Percentiles rank a stretch among this genome's conserved stretches.
These are phyloP conservation scores for Penicillium sp. DNA, from an alignment of 2,329 filamentous ascomycete genomes.

Conservation along the genomic window DNA sequence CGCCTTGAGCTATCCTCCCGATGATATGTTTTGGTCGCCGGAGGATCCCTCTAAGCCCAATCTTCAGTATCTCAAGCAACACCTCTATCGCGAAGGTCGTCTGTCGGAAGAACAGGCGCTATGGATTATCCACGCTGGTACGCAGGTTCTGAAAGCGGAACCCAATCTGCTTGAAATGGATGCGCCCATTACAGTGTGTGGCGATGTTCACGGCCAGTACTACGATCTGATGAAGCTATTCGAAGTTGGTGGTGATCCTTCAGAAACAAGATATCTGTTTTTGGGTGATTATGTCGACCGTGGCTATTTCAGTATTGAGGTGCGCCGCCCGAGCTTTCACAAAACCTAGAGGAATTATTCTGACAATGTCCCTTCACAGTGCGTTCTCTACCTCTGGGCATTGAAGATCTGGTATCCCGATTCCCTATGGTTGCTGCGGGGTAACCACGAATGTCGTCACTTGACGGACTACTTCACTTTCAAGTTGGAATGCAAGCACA, in stretches of 20 bases:
- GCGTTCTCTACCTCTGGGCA: constrained; percentile 94
- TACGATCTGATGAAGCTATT: constrained; percentile 99
- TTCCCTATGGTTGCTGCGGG: constrained; percentile 91
- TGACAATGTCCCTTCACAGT: constrained; percentile 49
- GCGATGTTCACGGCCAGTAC: constrained; percentile 98
- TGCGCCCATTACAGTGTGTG: constrained; percentile 96
- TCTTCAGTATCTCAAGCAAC: constrained; percentile 92
- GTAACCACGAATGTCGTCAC: constrained; percentile 98
- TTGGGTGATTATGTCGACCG: constrained; percentile 97
- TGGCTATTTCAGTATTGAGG: constrained; percentile 98
- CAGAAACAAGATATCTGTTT: constrained; percentile 95
- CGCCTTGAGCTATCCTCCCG: constrained; percentile 84
- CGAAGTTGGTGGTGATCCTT: constrained; percentile 93
- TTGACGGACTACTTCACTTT: constrained; percentile 99
- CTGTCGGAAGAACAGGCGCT: constrained; percentile 96
- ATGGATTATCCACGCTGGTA: constrained; percentile 88
- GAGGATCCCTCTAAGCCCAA: constrained; percentile 84
- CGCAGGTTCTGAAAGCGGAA: constrained; percentile 82
- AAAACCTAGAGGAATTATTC: not conserved
- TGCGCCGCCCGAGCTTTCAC: constrained; percentile 32
- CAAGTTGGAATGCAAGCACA: constrained; percentile 99
- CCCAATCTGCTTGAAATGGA: constrained; percentile 99
- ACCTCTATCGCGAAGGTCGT: constrained; percentile 96
- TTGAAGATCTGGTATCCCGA: constrained; percentile 99
- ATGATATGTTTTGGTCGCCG: constrained; percentile 92